A percentile compares a stretch with the other conserved stretches of the same genome.
These are phyloP conservation scores for Cytospora schulzeri DNA, from an alignment of 2,329 filamentous ascomycete genomes.

Conservation along the genomic window DNA sequence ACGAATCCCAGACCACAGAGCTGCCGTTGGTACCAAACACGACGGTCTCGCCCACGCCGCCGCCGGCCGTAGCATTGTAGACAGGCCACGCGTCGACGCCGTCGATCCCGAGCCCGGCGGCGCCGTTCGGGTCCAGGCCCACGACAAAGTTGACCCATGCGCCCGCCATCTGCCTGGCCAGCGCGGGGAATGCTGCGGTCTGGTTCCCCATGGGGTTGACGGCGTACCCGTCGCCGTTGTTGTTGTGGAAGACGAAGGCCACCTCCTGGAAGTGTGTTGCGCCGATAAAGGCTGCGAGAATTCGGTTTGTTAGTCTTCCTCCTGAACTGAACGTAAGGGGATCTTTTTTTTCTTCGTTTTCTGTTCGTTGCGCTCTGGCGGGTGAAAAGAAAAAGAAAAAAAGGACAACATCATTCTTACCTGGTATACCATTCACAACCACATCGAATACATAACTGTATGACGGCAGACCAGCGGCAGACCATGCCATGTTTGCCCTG, in stretches of 20 bases:
- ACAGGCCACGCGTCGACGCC: conserved; percentile 28
- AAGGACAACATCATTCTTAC: not conserved
- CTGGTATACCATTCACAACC: conserved; percentile 34
- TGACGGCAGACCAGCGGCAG: conserved; percentile 46
- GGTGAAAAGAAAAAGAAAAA: too few relatives aligned
- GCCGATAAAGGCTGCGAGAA: conserved; percentile 1
- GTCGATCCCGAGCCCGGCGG: conserved; percentile 25
- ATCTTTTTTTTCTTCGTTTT: too few relatives aligned
- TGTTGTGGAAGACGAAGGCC: conserved; percentile 57
- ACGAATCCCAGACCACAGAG: conserved; percentile 43
- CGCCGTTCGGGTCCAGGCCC: conserved; percentile 46
- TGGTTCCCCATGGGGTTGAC: conserved; percentile 43
- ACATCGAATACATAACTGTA: conserved; percentile 51
- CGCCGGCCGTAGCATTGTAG: conserved; percentile 30
- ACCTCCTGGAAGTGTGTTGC: conserved; percentile 50
- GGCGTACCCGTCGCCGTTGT: conserved; percentile 49
- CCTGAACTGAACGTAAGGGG: conserved; percentile 26
- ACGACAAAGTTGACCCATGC: conserved; percentile 56
- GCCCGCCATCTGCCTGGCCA: conserved; percentile 51
- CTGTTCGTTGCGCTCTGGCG: not conserved
- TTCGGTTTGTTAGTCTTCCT: conserved; percentile 1
- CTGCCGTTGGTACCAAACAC: conserved; percentile 53
- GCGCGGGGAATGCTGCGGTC: conserved; percentile 43
- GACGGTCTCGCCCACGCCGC: conserved; percentile 41
- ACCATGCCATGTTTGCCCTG: conserved; percentile 48